These are phyloP conservation scores for Cryptococcus sp. DNA, from an alignment of 1,284 basidiomycete genomes.

Conservation along the genomic window DNA sequence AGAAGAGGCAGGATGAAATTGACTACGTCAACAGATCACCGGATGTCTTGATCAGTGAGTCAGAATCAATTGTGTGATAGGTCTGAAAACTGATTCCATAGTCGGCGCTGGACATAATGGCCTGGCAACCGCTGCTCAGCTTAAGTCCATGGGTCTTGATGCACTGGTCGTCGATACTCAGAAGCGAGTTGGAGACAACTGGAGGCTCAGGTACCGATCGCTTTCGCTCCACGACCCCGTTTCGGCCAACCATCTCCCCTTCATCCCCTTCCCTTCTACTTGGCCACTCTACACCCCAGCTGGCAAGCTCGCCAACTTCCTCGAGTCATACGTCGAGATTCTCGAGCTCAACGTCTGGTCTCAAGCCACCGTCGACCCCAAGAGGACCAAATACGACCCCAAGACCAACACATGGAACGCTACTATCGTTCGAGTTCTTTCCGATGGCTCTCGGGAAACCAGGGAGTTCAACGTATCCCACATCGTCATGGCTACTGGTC, in stretches of 20 bases:
- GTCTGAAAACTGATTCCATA: constrained; percentile 5
- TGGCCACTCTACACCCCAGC: constrained; percentile 37
- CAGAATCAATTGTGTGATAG: not conserved
- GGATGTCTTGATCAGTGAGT: constrained; percentile 48
- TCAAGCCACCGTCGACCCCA: constrained; percentile 51
- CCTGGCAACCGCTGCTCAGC: constrained; percentile 57
- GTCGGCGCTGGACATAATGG: constrained; percentile 66
- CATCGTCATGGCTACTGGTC: constrained; percentile 58
- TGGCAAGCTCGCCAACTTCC: constrained; percentile 62
- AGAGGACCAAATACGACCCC: constrained; percentile 51
- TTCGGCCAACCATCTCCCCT: constrained; percentile 41
- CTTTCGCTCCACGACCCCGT: constrained; percentile 63
- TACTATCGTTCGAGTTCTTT: constrained; percentile 47
- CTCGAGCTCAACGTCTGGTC: constrained; percentile 66
- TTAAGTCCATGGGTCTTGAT: constrained; percentile 56
- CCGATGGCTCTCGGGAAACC: constrained; percentile 45
- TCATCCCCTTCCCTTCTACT: constrained; percentile 31
- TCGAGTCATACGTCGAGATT: constrained; percentile 61
- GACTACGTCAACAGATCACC: constrained; percentile 40
- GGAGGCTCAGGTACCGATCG: constrained; percentile 58
- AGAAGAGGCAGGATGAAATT: constrained; percentile 39
- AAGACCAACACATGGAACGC: constrained; percentile 58
- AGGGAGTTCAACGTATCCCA: constrained; percentile 53
- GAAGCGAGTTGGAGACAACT: constrained; percentile 57
- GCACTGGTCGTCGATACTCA: constrained; percentile 58